These are phyloP conservation scores for Saccharomyces hybrid DNA, from an alignment of 1,139 yeast genomes.

Conservation along the genomic window DNA sequence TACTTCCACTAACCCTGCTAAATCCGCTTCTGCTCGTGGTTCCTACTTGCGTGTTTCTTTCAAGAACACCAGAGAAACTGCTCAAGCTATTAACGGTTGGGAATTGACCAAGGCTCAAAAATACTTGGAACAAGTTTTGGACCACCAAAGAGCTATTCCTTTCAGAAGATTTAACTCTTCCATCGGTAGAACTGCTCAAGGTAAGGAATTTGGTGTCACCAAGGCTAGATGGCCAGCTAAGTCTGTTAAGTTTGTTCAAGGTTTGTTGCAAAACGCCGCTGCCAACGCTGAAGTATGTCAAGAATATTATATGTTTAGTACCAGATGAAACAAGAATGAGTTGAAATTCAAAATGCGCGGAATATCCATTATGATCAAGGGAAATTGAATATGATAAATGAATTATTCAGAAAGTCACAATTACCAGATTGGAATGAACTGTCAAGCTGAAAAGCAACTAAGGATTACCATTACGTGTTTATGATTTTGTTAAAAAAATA, in stretches of 20 bases:
- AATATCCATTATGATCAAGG: no score
- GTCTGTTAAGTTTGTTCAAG: conserved; percentile 93
- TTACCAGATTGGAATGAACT: neutral
- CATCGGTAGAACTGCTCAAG: conserved; percentile 99
- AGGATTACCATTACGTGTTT: neutral
- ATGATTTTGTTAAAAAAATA: neutral
- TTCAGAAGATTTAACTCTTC: conserved; percentile 97
- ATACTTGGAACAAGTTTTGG: conserved; percentile 94
- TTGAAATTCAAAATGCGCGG: neutral
- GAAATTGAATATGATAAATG: neutral
- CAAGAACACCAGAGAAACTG: conserved; percentile 99
- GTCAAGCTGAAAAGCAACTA: neutral
- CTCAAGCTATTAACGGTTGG: conserved; percentile 98
- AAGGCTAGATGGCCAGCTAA: conserved; percentile 99
- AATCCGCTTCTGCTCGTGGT: conserved; percentile 99
- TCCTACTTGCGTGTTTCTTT: conserved; percentile 98
- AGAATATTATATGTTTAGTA: neutral
- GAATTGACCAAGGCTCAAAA: conserved; percentile 91
- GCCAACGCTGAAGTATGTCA: conserved; percentile 87
- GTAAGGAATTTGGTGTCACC: conserved; percentile 99
- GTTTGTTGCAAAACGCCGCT: conserved; percentile 94
- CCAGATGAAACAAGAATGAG: neutral
- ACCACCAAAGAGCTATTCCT: conserved; percentile 99
- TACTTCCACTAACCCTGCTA: conserved; percentile 98
- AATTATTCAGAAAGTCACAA: no score